Evolutionary conservation across 129 eudicot genomes (phyloP), one percentile per base, ranked within the genome.

Genomic region (Flaveria trinervia): DNA sequence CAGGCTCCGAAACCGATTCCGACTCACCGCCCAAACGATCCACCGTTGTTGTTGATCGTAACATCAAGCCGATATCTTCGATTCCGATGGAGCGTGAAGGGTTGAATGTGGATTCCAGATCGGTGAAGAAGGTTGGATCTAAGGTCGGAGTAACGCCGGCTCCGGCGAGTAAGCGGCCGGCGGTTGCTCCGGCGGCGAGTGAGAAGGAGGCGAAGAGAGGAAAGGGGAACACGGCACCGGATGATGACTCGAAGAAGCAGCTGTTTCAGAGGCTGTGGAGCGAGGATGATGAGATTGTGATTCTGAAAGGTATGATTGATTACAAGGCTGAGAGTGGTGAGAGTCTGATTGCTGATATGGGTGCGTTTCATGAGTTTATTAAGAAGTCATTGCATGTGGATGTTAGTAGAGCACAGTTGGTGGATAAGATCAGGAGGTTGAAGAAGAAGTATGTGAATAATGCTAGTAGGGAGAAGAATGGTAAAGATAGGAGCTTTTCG

Each of bases 361-460:
- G 77, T 52, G 91, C 68, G 1, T 92, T 92, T 68, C 86, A 69
- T 52, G 92, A 80, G 1, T 85, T 85, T 30, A 87, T 92, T 13
- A 92, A 84, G 83, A 82, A 85, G 8, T 78, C 85, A 0, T 69
- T 92, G 60, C 92, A 80, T 62, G 74, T 87, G 9, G 92, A 89
- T 61, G 89, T 85, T 70, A 85, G 76, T 28, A 82, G 79, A 76
- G 54, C 81, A 23, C 95, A 88, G 50, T 69, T 92, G 79, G 80
- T 74, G 3, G 87, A 81, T 70, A 92, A 89, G 55, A 79, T 89
- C 28, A 66, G 90, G 70, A 87, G 88, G 52, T 57, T 92, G 70
- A 89, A 80, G 86, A 87, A 84, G 76, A 89, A 85, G 91, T 92
- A 60, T 60, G 79, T 30, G 51, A 86, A 85, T 33, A 85, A 77